These are phyloP conservation scores for Lipomyces starkeyi DNA, from an alignment of 805 yeast species.

Conservation along the genomic window DNA sequence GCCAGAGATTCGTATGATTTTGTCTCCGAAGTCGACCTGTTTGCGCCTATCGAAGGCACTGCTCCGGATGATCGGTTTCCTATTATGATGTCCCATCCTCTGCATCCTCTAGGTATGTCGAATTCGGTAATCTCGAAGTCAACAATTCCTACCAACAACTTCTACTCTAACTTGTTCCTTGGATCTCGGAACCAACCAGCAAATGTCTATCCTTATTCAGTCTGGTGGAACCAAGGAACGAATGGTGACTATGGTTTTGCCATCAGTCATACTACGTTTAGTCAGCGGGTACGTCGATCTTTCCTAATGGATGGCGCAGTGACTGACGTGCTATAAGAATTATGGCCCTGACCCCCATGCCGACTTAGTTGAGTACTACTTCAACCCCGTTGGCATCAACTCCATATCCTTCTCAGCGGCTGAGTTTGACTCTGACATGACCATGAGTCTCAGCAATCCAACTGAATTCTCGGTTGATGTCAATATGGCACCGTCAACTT, in stretches of 20 bases:
- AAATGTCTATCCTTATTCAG: constrained; percentile 70
- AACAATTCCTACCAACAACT: constrained; percentile 74
- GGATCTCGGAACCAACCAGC: constrained; percentile 60
- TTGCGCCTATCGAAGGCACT: constrained; percentile 27
- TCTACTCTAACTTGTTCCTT: constrained; percentile 68
- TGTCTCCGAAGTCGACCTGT: constrained; percentile 20
- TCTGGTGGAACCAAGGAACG: constrained; percentile 57
- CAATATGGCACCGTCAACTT: constrained; percentile 25
- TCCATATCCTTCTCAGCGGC: constrained; percentile 63
- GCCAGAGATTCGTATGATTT: neutral
- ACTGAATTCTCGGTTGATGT: constrained; percentile 39
- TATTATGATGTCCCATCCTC: constrained; percentile 25
- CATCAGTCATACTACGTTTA: constrained; percentile 59
- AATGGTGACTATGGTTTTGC: constrained; percentile 61
- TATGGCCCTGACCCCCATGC: constrained; percentile 53
- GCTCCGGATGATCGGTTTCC: constrained; percentile 30
- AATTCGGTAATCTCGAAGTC: constrained; percentile 45
- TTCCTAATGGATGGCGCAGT: neutral
- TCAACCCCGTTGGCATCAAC: constrained; percentile 61
- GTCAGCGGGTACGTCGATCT: constrained; percentile 46
- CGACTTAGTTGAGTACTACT: constrained; percentile 54
- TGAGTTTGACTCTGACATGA: constrained; percentile 51
- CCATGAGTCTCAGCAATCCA: constrained; percentile 25
- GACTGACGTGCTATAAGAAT: constrained; percentile 10
- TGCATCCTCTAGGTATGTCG: constrained; percentile 26